These are phyloP conservation scores for Glaciozyma martinii DNA, from an alignment of 768 basidiomycete genomes.

Conservation along the genomic window DNA sequence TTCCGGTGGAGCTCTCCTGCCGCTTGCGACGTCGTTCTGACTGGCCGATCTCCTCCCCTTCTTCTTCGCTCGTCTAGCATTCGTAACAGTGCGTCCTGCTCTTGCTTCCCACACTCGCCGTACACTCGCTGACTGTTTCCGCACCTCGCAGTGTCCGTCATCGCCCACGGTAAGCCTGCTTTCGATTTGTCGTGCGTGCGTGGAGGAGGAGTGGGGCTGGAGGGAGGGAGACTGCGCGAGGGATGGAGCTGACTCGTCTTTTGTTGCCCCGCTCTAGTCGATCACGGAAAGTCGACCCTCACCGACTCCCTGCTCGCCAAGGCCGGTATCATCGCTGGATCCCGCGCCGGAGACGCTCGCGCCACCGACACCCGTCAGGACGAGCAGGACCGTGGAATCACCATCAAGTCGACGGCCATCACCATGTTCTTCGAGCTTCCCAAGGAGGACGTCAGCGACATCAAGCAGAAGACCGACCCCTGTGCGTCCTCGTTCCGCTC, in stretches of 20 bases:
- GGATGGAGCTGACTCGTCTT: neutral
- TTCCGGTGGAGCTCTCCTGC: neutral
- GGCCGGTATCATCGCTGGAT: conserved; percentile 92
- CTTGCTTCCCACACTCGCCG: neutral
- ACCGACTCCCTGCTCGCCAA: conserved; percentile 98
- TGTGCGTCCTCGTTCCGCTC: neutral
- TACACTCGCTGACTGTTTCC: fast-evolving
- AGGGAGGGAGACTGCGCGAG: neutral
- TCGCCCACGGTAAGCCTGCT: conserved; percentile 40
- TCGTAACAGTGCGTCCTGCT: conserved; percentile 28
- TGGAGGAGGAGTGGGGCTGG: neutral
- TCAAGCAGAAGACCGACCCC: conserved; percentile 91
- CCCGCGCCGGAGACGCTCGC: conserved; percentile 92
- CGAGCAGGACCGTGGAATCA: conserved; percentile 99
- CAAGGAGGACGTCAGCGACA: conserved; percentile 73
- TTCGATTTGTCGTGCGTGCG: neutral
- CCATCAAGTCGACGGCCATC: conserved; percentile 98
- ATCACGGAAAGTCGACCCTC: conserved; percentile 99
- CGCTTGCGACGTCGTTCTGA: neutral
- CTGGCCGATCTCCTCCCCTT: neutral
- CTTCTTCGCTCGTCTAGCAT: conserved; percentile 23
- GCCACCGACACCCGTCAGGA: conserved; percentile 88
- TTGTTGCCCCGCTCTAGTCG: conserved; percentile 54
- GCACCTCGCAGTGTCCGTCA: conserved; percentile 42
- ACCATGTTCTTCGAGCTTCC: conserved; percentile 97